Percentiles rank a stretch among this genome's conserved stretches.
Conservation (phyloP, 208 protist genomes). For the Crithidia mellificae region DNA sequence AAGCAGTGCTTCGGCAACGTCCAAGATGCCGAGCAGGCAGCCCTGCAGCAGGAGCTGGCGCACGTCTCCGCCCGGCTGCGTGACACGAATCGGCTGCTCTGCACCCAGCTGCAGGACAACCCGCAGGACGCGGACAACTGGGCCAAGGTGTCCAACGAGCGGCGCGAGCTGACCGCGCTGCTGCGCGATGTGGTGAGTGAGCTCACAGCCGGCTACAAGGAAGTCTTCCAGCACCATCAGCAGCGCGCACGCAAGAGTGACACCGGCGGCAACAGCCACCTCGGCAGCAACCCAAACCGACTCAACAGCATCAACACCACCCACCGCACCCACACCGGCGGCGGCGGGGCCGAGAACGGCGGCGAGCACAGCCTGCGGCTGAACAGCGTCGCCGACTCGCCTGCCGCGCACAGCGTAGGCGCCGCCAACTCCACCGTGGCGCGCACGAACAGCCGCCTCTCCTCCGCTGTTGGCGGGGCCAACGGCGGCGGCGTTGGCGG, state of each 20-base stretch:
- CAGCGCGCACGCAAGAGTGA: conserved; percentile 20
- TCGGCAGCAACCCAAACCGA: conserved; percentile 8
- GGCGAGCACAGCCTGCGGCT: not conserved
- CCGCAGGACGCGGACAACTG: conserved; percentile 92
- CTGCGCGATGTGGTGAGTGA: conserved; percentile 66
- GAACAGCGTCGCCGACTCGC: conserved; percentile 6
- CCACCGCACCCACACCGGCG: conserved; percentile 3
- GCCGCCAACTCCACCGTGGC: conserved; percentile 11
- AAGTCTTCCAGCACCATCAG: conserved; percentile 30
- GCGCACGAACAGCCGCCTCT: conserved; percentile 27
- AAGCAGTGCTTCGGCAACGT: conserved; percentile 29
- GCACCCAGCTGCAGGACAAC: conserved; percentile 89
- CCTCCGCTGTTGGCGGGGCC: conserved; percentile 8
- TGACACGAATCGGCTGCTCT: conserved; percentile 81
- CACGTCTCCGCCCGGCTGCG: conserved; percentile 66
- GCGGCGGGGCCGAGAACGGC: not conserved
- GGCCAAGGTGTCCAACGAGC: conserved; percentile 86
- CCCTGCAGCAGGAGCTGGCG: conserved; percentile 65
- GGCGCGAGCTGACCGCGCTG: conserved; percentile 76
- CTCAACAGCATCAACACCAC: conserved; percentile 4
- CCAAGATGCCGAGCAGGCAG: conserved; percentile 36
- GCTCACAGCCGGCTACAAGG: conserved; percentile 76
- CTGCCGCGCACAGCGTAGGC: conserved; percentile 6
- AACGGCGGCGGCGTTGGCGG: conserved; percentile 2
- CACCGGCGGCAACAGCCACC: not conserved